Evolutionary conservation across 2,329 filamentous ascomycete species (phyloP), one percentile per base, ranked within the genome.

Genomic region (Stagonosporopsis vannaccii): DNA sequence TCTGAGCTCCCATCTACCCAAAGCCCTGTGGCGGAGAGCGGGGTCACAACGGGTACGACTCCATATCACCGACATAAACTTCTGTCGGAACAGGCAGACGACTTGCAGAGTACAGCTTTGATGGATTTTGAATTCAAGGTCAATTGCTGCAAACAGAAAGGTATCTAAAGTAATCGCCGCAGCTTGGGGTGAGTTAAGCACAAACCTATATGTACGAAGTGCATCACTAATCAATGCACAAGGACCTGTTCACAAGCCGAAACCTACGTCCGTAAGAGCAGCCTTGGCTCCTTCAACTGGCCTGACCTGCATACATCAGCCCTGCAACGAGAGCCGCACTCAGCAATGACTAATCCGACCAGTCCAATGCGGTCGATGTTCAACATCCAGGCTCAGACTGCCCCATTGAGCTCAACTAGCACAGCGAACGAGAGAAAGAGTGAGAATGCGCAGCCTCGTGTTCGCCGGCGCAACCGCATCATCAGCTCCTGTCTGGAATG

Each of bases 401-500:
- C 26, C 12, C 36, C 19, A 11, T 47, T 17, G 4, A 35, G 17
- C 7, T 30, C 47, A 30, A 6, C 4, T 19, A 42, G n/a, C 33
- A 30, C n/a, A 9, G 35, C 40, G 17, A 39, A 47, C 35, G 68
- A 70, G 5, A 64, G 46, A 37, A 65, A 58, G 56, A 22, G 56
- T 2, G 63, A 60, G 8, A 65, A 57, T 42, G 59, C 66, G 26
- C 71, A 70, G 25, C 65, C 67, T 15, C 69, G 71, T 23, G 68
- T 75, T 20, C 72, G 74, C 15, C 72, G 75, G 39, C 67, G 75
- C 33, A 77, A 77, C 54, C 71, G 75, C 26, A 52, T 76, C 23
- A 77, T 77, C 46, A 75, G 69, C 15, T 75, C 73, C 5, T 77
- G 75, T 49, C 68, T 77, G 17, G 75, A 77, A 59, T 77, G 74